Percentiles rank a stretch among this genome's conserved stretches.
Evolutionary conservation across 1,139 yeast species (phyloP).

Genomic region (Ashbya aceris): DNA sequence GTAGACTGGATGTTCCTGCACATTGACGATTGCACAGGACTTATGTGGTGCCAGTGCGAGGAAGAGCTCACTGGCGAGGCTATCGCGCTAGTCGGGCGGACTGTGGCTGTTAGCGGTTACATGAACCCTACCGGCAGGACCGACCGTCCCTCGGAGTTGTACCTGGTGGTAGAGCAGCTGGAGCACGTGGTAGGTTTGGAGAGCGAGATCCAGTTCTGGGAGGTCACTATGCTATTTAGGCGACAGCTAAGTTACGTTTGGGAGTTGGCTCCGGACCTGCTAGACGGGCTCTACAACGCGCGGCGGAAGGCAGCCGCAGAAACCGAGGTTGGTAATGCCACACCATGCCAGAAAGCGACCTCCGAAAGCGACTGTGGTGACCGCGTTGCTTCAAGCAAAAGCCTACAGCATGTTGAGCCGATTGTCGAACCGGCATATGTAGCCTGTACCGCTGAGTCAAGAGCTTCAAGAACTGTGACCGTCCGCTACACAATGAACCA

Average conservation of each 20-base stretch:
- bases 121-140: background rate
- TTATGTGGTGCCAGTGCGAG: background rate
- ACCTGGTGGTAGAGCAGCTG: background rate
- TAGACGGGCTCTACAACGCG: background rate
- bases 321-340: too few relatives aligned
- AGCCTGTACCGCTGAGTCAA: too few relatives aligned
- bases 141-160: background rate
- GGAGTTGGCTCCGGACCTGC: background rate
- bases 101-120: slow-evolving; percentile 1
- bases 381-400: too few relatives aligned
- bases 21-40: slow-evolving; percentile 2
- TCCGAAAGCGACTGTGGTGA: too few relatives aligned
- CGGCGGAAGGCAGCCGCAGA: too few relatives aligned
- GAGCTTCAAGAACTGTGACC: background rate
- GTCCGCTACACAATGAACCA: slow-evolving; percentile 2
- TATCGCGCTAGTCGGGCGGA: background rate
- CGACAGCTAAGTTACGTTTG: background rate
- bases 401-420: too few relatives aligned
- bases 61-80: background rate
- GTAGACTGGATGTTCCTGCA: background rate
- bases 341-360: too few relatives aligned
- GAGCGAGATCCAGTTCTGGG: slow-evolving; percentile 3
- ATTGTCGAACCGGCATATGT: too few relatives aligned
- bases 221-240: slow-evolving; percentile 3
- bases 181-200: background rate